These are phyloP conservation scores for Aspergillus incahuasiensis DNA, from an alignment of 495 filamentous ascomycete species.

Conservation along the genomic window DNA sequence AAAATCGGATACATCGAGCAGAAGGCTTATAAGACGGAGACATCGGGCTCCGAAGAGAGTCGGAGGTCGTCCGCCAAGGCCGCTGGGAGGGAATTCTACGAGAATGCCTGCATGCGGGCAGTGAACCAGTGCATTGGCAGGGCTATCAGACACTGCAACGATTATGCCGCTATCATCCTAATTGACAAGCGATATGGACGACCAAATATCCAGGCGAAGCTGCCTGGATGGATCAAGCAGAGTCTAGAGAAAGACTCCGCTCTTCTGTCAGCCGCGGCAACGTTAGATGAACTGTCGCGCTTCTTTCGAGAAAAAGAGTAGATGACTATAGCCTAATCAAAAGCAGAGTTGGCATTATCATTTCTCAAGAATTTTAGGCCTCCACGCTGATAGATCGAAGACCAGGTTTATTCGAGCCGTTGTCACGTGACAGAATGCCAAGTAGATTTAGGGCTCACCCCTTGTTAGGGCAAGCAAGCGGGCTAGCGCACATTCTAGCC, in stretches of 20 bases:
- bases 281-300: conserved; percentile 29
- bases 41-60: conserved; percentile 31
- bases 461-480: conserved; percentile 34
- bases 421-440: conserved; percentile 17
- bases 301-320: conserved; percentile 29
- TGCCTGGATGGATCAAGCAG: conserved; percentile 82
- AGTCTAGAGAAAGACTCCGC: conserved; percentile 27
- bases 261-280: conserved; percentile 24
- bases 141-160: conserved; percentile 80
- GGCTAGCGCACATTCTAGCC: conserved; percentile 43
- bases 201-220: conserved; percentile 65
- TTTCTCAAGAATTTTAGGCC: too few relatives aligned
- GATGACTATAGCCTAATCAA: neutral
- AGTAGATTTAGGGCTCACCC: conserved; percentile 18
- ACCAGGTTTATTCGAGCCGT: too few relatives aligned
- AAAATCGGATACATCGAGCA: conserved; percentile 82
- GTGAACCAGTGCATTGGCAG: conserved; percentile 96
- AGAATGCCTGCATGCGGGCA: conserved; percentile 92
- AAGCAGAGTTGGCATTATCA: too few relatives aligned
- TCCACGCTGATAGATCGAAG: too few relatives aligned
- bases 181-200: conserved; percentile 72
- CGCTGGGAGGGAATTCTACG: conserved; percentile 78
- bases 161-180: conserved; percentile 88
- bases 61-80: conserved; percentile 49
- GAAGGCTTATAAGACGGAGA: conserved; percentile 45